Evolutionary conservation across 2,329 filamentous ascomycete genomes (phyloP), one percentile per base, ranked within the genome.

Genomic region (Phyllosticta paracitricarpa): DNA sequence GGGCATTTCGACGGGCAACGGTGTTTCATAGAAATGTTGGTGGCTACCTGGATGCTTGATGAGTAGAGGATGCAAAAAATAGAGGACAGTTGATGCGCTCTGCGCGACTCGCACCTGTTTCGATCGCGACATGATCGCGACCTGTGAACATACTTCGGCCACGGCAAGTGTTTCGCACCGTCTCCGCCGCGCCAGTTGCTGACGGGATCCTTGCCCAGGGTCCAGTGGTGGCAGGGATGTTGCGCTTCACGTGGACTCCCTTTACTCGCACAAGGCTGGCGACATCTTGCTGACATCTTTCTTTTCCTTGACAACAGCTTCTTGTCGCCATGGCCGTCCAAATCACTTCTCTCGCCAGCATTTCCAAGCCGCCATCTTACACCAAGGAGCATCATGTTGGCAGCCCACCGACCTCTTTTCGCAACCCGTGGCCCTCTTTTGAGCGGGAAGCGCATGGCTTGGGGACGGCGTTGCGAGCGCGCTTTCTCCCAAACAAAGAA

Each of bases 341-440:
- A 40, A 9, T 54, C 59, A 17, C 54, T 12, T 9, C 54, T 26
- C 48, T 51, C 54, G 33, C 48, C 48, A 55, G 25, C 22, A 48
- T 55, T 7, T 1, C 30, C 30, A 28, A 19, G 51, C 7, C 28
- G 40, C 48, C 28, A 30, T 61, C 28, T 22, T 48, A 48, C 55
- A 54, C 0, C 51, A 40, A 4, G 4, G 59, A 40, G 25, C 59
- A 61, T 48, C 59, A 61, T 30, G 54, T 57, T 30, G 48, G 80
- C 64, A 77, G 80, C 66, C 71, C 60, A 25, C 78, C 77, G 6
- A 75, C 74, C 1, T 70, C 70, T 19, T 82, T 81, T 70, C 71
- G 68, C 28, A 81, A 81, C 63, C 79, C 79, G 14, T 81, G 79
- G 79, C 75, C 77, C 22, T 81, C 78, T 2, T 73, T 73, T 59